Evolutionary conservation across 805 yeast genomes (phyloP).

Genomic region (Maudiozyma saulgeensis): DNA sequence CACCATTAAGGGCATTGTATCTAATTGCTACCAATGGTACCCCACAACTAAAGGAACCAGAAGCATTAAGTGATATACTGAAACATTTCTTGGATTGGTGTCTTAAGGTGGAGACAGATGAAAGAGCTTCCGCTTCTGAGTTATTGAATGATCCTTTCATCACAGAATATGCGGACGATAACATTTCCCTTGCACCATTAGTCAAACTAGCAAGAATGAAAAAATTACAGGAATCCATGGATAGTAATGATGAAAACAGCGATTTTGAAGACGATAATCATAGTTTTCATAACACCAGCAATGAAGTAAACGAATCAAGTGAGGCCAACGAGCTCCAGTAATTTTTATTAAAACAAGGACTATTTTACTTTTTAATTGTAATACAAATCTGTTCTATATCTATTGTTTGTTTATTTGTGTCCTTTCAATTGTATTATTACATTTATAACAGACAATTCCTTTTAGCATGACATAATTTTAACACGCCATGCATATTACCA

Average conservation of each 20-base stretch:
- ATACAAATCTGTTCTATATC: too few species aligned
- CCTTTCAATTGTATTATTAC: not conserved
- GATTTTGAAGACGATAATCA: not conserved
- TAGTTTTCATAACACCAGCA: not conserved
- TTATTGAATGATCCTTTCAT: conserved; percentile 61
- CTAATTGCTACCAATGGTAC: conserved; percentile 95
- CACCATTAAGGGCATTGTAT: conserved; percentile 87
- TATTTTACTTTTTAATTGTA: not conserved
- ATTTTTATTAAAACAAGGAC: not conserved
- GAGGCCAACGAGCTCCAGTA: not conserved
- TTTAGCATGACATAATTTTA: not conserved
- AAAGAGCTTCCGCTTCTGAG: conserved; percentile 69
- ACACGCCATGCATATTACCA: not conserved
- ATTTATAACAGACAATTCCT: not conserved
- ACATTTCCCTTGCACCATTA: conserved; percentile 55
- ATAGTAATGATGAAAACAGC: conserved; percentile 2
- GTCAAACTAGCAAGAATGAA: conserved; percentile 59
- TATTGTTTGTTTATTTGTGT: not conserved
- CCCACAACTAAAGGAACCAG: conserved; percentile 86
- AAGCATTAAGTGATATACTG: conserved; percentile 55
- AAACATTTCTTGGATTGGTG: conserved; percentile 66
- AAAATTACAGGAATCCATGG: conserved; percentile 6
- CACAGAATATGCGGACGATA: conserved; percentile 46
- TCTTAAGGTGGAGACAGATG: conserved; percentile 73
- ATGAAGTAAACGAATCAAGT: not conserved